These are phyloP conservation scores for Dioscorea dumetorum DNA, from an alignment of 106 monocot genomes.

Conservation along the genomic window DNA sequence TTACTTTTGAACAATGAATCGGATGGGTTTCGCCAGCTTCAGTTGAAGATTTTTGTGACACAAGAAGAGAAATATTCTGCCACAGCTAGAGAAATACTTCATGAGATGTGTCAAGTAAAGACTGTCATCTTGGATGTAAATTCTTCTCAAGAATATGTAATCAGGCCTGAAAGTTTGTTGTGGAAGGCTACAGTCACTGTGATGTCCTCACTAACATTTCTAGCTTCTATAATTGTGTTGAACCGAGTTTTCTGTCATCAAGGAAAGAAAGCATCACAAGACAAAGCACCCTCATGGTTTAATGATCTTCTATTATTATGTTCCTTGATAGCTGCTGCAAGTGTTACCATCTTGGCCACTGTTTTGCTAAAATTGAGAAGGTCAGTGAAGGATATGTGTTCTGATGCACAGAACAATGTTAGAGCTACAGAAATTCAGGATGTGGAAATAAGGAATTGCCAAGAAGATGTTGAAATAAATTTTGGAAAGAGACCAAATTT, in stretches of 20 bases:
- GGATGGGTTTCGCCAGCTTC: conserved; percentile 5
- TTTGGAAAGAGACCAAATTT: conserved; percentile 67
- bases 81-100: conserved; percentile 22
- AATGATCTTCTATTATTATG: conserved; percentile 36
- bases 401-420: conserved; percentile 2
- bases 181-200: conserved; percentile 34
- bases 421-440: not conserved
- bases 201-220: conserved; percentile 31
- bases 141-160: not conserved
- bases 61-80: conserved; percentile 29
- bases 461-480: conserved; percentile 32
- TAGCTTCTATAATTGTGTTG: conserved; percentile 30
- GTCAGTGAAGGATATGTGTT: not conserved
- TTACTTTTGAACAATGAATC: conserved; percentile 17
- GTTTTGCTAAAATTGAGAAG: conserved; percentile 13
- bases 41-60: conserved; percentile 50
- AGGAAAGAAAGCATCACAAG: conserved; percentile 10
- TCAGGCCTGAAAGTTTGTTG: conserved; percentile 18
- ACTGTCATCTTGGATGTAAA: conserved; percentile 8
- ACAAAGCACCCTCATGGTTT: conserved; percentile 55
- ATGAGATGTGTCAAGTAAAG: conserved; percentile 23
- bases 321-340: conserved; percentile 35
- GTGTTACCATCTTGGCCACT: conserved; percentile 15
- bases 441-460: not conserved
- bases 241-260: conserved; percentile 30